Evolutionary conservation across 2,329 filamentous ascomycete genomes (phyloP).

Genomic region (Claviceps pusilla): DNA sequence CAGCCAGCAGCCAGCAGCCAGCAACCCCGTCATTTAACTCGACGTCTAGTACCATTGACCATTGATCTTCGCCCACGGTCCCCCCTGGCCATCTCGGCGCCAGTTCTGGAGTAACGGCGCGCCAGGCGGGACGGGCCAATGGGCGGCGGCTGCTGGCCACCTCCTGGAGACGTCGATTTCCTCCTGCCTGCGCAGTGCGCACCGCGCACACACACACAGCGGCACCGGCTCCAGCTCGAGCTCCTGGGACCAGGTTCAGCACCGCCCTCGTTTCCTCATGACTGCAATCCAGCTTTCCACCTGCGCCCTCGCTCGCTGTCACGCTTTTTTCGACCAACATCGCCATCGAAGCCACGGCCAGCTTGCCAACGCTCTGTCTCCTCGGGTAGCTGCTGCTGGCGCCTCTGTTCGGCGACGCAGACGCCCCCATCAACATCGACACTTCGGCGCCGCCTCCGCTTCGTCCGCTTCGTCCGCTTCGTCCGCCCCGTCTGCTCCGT

Average conservation of each 20-base stretch:
- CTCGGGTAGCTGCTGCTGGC: slow-evolving; percentile 27
- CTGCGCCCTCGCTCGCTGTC: slow-evolving; percentile 31
- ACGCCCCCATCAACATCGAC: slow-evolving; percentile 6
- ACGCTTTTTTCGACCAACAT: slow-evolving; percentile 30
- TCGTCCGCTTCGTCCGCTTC: slow-evolving; percentile 11
- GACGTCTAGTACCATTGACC: background rate
- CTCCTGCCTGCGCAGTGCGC: too few relatives aligned
- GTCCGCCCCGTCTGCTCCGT: slow-evolving; percentile 18
- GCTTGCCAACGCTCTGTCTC: slow-evolving; percentile 26
- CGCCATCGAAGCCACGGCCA: slow-evolving; percentile 24
- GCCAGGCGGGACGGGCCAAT: background rate
- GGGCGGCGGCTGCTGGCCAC: background rate
- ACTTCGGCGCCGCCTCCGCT: background rate
- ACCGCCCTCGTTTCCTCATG: slow-evolving; percentile 22
- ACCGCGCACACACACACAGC: too few relatives aligned
- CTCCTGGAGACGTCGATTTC: slow-evolving; percentile 1
- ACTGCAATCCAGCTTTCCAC: slow-evolving; percentile 31
- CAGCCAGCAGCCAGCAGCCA: background rate
- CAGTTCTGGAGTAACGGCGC: background rate
- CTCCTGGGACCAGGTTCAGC: too few relatives aligned
- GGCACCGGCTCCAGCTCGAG: too few relatives aligned
- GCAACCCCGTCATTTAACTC: background rate
- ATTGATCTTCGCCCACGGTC: too few relatives aligned
- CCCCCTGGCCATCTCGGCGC: slow-evolving; percentile 1
- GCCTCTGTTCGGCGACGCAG: slow-evolving; percentile 25